Evolutionary conservation across 345 rosid genomes (phyloP).

Genomic region (Sonneratia caseolaris): DNA sequence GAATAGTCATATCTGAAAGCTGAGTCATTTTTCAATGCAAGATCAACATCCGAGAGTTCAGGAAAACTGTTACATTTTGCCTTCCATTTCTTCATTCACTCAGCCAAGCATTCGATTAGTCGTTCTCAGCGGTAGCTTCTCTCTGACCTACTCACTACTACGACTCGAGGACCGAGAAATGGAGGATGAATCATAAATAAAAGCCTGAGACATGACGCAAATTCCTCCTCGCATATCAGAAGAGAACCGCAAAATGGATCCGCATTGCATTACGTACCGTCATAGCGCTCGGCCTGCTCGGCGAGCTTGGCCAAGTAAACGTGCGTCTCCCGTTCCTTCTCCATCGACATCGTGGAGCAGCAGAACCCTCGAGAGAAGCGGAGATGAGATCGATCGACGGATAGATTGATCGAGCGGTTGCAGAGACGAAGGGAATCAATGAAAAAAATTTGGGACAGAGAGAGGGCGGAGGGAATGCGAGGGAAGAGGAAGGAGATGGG

Average conservation of each 20-base stretch:
- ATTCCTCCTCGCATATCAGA: neutral
- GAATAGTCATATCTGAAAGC: no score
- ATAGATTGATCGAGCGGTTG: neutral
- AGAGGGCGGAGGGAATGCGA: neutral
- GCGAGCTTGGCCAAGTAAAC: slow-evolving; percentile 94
- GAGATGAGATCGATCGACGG: neutral
- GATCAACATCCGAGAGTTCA: neutral
- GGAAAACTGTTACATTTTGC: neutral
- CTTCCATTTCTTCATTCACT: neutral
- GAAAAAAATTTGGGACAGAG: neutral
- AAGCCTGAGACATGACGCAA: neutral
- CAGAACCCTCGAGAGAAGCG: neutral
- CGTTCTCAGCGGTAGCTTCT: neutral
- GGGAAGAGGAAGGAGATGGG: slow-evolving; percentile 5
- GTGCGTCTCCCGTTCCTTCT: slow-evolving; percentile 73
- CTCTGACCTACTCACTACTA: neutral
- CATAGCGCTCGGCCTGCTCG: slow-evolving; percentile 93
- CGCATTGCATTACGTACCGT: slow-evolving; percentile 28
- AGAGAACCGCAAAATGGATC: neutral
- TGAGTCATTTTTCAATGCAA: no score
- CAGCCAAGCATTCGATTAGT: neutral
- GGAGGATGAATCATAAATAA: neutral
- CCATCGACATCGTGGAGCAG: slow-evolving; percentile 38
- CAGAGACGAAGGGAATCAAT: neutral
- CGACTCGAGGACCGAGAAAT: neutral